phyloP scores from a whole-genome alignment of 176 grass and related monocot species.

The Juncus effusus region DNA sequence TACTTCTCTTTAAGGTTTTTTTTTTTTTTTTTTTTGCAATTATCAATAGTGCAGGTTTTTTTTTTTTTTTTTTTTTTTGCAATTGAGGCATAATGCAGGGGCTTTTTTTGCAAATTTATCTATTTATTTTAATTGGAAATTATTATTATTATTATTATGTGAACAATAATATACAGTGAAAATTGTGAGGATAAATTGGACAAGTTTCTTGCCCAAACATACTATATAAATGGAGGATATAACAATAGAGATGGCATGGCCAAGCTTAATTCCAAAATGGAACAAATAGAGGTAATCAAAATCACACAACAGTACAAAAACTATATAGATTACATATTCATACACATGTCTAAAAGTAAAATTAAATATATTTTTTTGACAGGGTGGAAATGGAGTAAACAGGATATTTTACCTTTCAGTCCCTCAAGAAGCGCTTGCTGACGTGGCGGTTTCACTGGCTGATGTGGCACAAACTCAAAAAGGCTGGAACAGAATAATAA shows the following conservation, averaged over 20 bases:
- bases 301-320: background rate
- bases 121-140: background rate
- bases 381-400: slow-evolving; percentile 60
- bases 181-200: slow-evolving; percentile 87
- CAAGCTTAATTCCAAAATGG: slow-evolving; percentile 66
- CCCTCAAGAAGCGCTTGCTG: slow-evolving; percentile 87
- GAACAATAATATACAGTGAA: slow-evolving; percentile 45
- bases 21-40: too few species aligned
- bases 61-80: too few species aligned
- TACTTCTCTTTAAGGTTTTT: too few species aligned
- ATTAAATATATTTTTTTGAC: slow-evolving; percentile 29
- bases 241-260: slow-evolving; percentile 78
- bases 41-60: too few species aligned
- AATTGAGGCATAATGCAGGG: too few species aligned
- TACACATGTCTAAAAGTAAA: background rate
- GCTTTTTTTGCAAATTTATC: background rate
- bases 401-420: slow-evolving; percentile 97
- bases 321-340: background rate
- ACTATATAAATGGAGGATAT: slow-evolving; percentile 76
- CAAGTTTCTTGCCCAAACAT: slow-evolving; percentile 78
- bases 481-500: slow-evolving; percentile 96
- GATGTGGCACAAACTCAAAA: slow-evolving; percentile 49
- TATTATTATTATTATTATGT: background rate
- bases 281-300: slow-evolving; percentile 64
- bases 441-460: slow-evolving; percentile 75